Base-by-base conservation (phyloP, 495 filamentous ascomycete species). In the Penicillium odoratum region DNA sequence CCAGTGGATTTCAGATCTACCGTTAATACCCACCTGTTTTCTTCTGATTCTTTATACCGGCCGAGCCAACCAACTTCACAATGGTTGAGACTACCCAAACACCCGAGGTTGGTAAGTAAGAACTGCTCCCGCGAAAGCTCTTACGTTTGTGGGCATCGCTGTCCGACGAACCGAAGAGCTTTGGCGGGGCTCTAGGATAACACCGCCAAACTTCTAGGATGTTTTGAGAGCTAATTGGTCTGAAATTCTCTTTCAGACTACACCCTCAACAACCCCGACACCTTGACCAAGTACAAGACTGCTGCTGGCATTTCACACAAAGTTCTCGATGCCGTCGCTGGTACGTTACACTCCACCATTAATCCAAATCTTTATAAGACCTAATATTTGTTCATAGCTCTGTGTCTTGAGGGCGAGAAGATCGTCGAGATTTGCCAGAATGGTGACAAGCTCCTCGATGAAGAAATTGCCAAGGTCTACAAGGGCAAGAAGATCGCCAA, bases 261-360 rank as follows among this genome's bases (percentile, higher is more conserved):
- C 81, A 84, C 91, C 58, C 83, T 97, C 69, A 90, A 88, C 77
- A 98, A 98, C 81, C 92, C 94, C 50, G 93, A 98, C 66, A 96
- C 92, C 62, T 83, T 98, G 63, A 97, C 95, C 72, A 98, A 98
- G 81, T 98, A 98, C 82, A 98, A 96, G 83, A 91, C 88, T 60
- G 95, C 94, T 40, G 94, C 90, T 49, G 81, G 85, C 65, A 98
- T 98, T 76, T 94, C 94, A 38, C 90, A 97, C 71, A 94, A 91
- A 77, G 93, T 95, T 58, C 85, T 98, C 42, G 90, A 92, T 58
- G 86, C 88, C 58, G 93, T 98, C 57, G 80, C 81, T 71, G 80
- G 84, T 86, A 71, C 57, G 75, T 70, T 47, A 28, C 50, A 34
- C 55, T 57, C 21, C 29, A 25, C 40, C 26, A 9, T 34, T 16